Percentiles rank a stretch among this genome's conserved stretches.
phyloP scores from a whole-genome alignment of 1,284 basidiomycete genomes.

The Cerrena zonata region DNA sequence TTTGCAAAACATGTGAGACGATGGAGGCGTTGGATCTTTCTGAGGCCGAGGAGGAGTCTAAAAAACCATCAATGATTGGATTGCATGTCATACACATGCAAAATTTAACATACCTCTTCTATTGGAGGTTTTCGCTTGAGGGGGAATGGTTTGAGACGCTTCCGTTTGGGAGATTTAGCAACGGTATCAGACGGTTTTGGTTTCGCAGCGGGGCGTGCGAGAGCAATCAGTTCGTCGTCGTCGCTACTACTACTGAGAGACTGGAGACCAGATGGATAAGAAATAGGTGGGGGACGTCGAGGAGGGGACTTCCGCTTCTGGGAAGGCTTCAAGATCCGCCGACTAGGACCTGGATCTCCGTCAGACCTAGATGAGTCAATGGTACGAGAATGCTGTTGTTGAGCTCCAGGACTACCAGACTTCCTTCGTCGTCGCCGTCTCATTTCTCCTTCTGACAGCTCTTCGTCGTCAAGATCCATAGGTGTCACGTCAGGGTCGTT shows the following conservation, averaged over 20 bases:
- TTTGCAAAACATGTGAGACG: background rate
- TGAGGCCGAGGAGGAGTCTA: background rate
- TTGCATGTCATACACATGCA: too few relatives aligned
- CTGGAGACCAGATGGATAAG: background rate
- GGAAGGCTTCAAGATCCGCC: background rate
- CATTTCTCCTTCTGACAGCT: background rate
- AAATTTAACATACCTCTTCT: background rate
- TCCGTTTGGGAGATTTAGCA: background rate
- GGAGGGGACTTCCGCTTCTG: background rate
- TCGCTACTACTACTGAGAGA: background rate
- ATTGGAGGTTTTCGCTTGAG: background rate
- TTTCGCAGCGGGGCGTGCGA: background rate
- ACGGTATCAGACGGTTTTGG: background rate
- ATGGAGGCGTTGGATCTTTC: background rate
- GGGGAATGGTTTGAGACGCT: background rate
- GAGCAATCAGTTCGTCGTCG: background rate
- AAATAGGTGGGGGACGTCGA: background rate
- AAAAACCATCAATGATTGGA: too few relatives aligned
- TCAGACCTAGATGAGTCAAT: background rate
- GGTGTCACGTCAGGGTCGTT: background rate
- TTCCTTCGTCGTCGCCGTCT: background rate
- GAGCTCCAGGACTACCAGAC: background rate
- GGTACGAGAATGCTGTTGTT: background rate
- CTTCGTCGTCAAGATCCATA: slow-evolving; percentile 2
- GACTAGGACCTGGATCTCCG: background rate